Conservation (phyloP, 2,329 filamentous ascomycete species). For the Dothiorella sarmentorum region DNA sequence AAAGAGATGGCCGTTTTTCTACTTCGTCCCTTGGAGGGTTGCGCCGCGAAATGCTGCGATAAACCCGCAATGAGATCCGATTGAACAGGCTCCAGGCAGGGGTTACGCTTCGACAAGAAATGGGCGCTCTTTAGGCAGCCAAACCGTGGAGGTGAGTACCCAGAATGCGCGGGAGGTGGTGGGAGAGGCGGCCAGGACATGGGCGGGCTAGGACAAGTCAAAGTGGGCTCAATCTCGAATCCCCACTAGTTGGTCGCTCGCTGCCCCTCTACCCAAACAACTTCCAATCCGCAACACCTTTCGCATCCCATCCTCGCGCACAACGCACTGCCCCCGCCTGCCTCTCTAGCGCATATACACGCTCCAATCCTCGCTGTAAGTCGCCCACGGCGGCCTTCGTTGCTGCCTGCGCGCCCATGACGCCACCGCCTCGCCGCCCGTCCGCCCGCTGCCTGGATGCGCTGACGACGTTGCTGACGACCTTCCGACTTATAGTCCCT, state of each 20-base stretch:
- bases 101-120: too few relatives aligned
- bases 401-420: background rate
- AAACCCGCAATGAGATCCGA: too few relatives aligned
- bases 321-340: background rate
- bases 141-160: too few relatives aligned
- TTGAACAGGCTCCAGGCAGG: too few relatives aligned
- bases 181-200: too few relatives aligned
- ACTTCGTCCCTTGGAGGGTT: too few relatives aligned
- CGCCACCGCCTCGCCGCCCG: slow-evolving; percentile 7
- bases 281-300: slow-evolving; percentile 1
- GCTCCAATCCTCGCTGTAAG: slow-evolving; percentile 12
- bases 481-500: slow-evolving; percentile 19
- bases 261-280: slow-evolving; percentile 16
- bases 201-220: background rate
- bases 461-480: slow-evolving; percentile 37
- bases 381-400: background rate
- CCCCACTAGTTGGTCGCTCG: slow-evolving; percentile 14
- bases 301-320: background rate
- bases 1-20: too few relatives aligned
- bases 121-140: too few relatives aligned
- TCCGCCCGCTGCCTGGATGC: slow-evolving; percentile 8
- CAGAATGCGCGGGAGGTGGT: too few relatives aligned
- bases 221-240: slow-evolving; percentile 11
- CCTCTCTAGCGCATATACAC: slow-evolving; percentile 7
- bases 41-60: too few relatives aligned